A percentile compares a stretch with the other conserved stretches of the same genome.
phyloP scores from a whole-genome alignment of 2,329 filamentous ascomycete genomes.

The Bertia moriformis region DNA sequence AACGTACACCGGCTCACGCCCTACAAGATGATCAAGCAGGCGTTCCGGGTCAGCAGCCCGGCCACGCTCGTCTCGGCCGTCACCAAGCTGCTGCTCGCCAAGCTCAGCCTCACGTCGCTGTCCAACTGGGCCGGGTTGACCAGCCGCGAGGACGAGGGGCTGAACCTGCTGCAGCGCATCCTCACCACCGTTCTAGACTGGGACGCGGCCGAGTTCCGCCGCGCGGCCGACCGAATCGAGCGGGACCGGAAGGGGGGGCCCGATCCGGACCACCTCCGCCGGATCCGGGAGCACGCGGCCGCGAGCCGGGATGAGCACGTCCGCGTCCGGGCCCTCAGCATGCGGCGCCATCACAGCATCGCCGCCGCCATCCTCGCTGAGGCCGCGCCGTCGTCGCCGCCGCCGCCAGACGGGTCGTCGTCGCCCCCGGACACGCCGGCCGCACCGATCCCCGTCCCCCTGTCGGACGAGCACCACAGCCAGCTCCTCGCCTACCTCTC shows the following conservation, averaged over 20 bases:
- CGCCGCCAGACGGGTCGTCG: too few relatives aligned
- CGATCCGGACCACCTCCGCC: slow-evolving; percentile 43
- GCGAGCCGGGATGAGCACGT: slow-evolving; percentile 40
- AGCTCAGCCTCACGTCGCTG: slow-evolving; percentile 58
- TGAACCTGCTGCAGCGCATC: slow-evolving; percentile 70
- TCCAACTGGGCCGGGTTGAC: slow-evolving; percentile 71
- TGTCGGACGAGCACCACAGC: slow-evolving; percentile 46
- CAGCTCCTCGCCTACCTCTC: slow-evolving; percentile 57
- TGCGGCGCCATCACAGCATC: slow-evolving; percentile 38
- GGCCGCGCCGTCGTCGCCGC: slow-evolving; percentile 29
- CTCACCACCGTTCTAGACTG: slow-evolving; percentile 59
- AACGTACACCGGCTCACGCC: slow-evolving; percentile 58
- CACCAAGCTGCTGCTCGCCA: slow-evolving; percentile 60
- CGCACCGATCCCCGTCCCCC: slow-evolving; percentile 18
- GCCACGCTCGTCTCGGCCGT: slow-evolving; percentile 70
- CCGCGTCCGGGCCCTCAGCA: slow-evolving; percentile 38
- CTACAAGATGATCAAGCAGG: slow-evolving; percentile 59
- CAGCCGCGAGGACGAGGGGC: slow-evolving; percentile 57
- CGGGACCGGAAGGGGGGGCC: slow-evolving; percentile 41
- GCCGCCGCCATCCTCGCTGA: slow-evolving; percentile 48
- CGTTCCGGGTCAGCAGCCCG: slow-evolving; percentile 62
- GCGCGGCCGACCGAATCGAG: slow-evolving; percentile 48
- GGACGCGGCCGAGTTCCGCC: slow-evolving; percentile 59
- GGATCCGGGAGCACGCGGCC: slow-evolving; percentile 42
- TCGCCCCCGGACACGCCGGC: too few relatives aligned